A percentile compares a stretch with the other conserved stretches of the same genome.
Conservation (phyloP, 1,284 basidiomycete genomes). For the Ceratobasidium sp. region DNA sequence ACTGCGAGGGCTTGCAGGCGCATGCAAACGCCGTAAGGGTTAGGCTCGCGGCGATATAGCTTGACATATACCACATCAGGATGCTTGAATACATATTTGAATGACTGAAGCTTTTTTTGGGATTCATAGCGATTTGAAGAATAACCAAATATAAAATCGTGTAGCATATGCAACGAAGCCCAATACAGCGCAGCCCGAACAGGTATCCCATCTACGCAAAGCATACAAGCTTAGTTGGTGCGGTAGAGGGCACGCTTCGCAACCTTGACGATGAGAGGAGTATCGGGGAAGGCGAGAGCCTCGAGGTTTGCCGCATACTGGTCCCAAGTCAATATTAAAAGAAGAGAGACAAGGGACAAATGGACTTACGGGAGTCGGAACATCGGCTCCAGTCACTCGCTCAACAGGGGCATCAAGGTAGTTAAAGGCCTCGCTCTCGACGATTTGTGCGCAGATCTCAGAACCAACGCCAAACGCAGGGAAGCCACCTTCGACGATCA, state of each 20-base stretch:
- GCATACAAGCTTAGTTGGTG: conserved; percentile 66
- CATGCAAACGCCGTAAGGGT: conserved; percentile 91
- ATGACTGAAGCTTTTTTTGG: conserved; percentile 7
- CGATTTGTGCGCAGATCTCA: conserved; percentile 96
- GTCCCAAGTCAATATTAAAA: conserved; percentile 25
- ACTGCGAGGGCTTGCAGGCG: conserved; percentile 94
- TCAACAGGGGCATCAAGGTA: conserved; percentile 98
- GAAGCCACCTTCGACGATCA: conserved; percentile 98
- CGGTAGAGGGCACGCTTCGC: conserved; percentile 91
- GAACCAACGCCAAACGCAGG: conserved; percentile 98
- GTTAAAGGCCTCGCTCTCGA: conserved; percentile 96
- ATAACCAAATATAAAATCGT: conserved; percentile 18
- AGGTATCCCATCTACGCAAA: background rate
- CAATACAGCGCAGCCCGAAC: background rate
- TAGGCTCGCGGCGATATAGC: conserved; percentile 58
- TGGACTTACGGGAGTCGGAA: conserved; percentile 89
- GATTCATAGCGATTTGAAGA: background rate
- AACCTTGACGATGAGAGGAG: conserved; percentile 86
- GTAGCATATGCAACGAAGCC: conserved; percentile 33
- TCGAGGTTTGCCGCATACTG: conserved; percentile 93
- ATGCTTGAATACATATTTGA: conserved; percentile 33
- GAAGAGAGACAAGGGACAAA: conserved; percentile 35
- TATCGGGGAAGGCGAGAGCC: conserved; percentile 90
- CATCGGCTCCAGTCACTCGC: conserved; percentile 95
- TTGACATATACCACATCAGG: conserved; percentile 12